These are phyloP conservation scores for Geotrichum australiense DNA, from an alignment of 1,139 yeast species.

Conservation along the genomic window DNA sequence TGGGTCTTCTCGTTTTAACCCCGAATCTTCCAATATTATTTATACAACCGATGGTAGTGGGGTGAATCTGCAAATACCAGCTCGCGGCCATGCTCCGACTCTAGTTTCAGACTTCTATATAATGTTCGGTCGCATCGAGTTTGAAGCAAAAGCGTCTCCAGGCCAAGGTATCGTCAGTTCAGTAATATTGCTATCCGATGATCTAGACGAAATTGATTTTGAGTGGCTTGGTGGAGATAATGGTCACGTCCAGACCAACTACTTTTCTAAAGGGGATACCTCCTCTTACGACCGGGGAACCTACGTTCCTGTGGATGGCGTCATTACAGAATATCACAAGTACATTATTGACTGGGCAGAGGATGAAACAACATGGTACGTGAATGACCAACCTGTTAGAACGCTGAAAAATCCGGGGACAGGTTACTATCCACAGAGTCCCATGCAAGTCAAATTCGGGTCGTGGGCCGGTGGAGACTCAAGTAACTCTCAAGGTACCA, in stretches of 20 bases:
- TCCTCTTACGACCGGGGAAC: slow-evolving; percentile 71
- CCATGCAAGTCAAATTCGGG: slow-evolving; percentile 66
- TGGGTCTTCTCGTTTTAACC: too few species aligned
- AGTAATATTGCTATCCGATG: slow-evolving; percentile 77
- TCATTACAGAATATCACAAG: slow-evolving; percentile 57
- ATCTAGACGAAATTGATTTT: slow-evolving; percentile 76
- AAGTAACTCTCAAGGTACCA: slow-evolving; percentile 54
- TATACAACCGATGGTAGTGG: slow-evolving; percentile 49
- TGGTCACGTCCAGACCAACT: slow-evolving; percentile 70
- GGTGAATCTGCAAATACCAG: slow-evolving; percentile 48
- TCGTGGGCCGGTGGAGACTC: slow-evolving; percentile 82
- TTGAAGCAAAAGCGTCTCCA: slow-evolving; percentile 58
- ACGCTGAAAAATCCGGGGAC: slow-evolving; percentile 45
- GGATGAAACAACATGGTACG: slow-evolving; percentile 51
- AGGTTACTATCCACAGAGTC: slow-evolving; percentile 61
- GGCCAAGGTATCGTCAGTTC: slow-evolving; percentile 77
- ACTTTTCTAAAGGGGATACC: slow-evolving; percentile 72
- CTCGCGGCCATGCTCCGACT: slow-evolving; percentile 69
- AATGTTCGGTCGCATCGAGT: slow-evolving; percentile 82
- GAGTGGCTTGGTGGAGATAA: slow-evolving; percentile 79
- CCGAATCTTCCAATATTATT: slow-evolving; percentile 24
- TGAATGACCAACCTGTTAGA: slow-evolving; percentile 58
- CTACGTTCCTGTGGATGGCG: slow-evolving; percentile 52
- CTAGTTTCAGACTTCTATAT: slow-evolving; percentile 69
- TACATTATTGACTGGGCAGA: slow-evolving; percentile 80